phyloP scores from a whole-genome alignment of 495 filamentous ascomycete species.

The Aspergillus saccharolyticus region DNA sequence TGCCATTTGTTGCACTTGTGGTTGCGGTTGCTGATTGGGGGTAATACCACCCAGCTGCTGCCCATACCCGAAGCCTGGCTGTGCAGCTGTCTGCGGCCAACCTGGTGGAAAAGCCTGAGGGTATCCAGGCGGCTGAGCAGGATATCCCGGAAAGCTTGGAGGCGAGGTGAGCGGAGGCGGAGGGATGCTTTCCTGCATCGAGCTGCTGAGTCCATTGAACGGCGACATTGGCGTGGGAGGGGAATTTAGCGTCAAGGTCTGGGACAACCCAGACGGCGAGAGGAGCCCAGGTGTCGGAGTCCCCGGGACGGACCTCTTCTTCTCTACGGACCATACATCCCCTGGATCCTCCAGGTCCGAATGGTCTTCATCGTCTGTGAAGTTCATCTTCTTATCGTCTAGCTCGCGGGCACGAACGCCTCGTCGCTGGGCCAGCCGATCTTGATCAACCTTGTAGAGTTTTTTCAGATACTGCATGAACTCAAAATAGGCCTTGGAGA shows the following conservation, averaged over 20 bases:
- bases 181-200: not conserved
- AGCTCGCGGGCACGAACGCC: not conserved
- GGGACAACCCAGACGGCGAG: not conserved
- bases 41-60: not conserved
- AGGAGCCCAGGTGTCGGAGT: not conserved
- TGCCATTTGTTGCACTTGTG: not conserved
- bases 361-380: not conserved
- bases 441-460: not conserved
- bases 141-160: not conserved
- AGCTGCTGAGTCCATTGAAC: not conserved
- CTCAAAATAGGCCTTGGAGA: conserved; percentile 3
- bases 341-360: not conserved
- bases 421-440: not conserved
- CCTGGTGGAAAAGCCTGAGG: not conserved
- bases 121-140: not conserved
- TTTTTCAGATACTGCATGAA: conserved; percentile 2
- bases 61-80: not conserved
- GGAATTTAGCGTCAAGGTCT: not conserved
- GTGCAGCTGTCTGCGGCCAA: not conserved
- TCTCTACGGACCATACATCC: not conserved
- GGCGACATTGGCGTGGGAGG: not conserved
- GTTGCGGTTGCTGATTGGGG: not conserved
- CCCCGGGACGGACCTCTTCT: not conserved
- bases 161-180: no score
- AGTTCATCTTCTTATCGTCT: not conserved